These are phyloP conservation scores for Carpinus fangiana DNA, from an alignment of 306 rosid genomes.

Conservation along the genomic window DNA sequence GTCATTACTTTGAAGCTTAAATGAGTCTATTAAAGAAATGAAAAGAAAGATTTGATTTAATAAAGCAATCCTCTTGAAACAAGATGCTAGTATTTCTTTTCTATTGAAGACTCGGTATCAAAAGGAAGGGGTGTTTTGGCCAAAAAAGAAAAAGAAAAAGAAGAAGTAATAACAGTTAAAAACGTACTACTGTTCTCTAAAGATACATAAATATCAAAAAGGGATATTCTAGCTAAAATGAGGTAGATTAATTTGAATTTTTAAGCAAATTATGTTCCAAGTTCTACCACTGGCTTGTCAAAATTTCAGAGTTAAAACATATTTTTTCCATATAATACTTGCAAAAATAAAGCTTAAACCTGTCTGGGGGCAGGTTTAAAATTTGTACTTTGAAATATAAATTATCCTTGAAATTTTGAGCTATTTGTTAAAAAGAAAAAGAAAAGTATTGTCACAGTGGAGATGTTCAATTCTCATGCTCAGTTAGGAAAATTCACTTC, in stretches of 20 bases:
- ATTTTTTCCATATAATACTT: background rate
- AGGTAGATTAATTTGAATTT: background rate
- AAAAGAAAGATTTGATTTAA: background rate
- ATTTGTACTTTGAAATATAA: background rate
- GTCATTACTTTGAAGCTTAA: background rate
- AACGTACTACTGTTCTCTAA: background rate
- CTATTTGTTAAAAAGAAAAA: background rate
- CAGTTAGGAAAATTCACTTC: constrained; percentile 18
- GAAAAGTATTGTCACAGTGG: background rate
- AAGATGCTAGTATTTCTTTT: background rate
- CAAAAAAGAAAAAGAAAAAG: background rate
- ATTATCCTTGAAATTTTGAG: background rate
- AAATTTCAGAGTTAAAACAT: background rate
- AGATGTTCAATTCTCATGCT: background rate
- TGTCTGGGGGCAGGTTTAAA: background rate
- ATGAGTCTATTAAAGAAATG: background rate
- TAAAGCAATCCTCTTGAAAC: background rate
- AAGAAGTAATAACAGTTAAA: background rate
- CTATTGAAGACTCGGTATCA: background rate
- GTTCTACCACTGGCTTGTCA: background rate
- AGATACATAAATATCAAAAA: background rate
- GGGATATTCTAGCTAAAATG: background rate
- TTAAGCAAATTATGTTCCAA: background rate
- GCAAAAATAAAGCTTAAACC: background rate
- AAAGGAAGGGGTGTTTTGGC: background rate